Percentiles rank a stretch among this genome's conserved stretches.
Conservation (phyloP, 257 asterid species). For the Ligustrum vulgare region DNA sequence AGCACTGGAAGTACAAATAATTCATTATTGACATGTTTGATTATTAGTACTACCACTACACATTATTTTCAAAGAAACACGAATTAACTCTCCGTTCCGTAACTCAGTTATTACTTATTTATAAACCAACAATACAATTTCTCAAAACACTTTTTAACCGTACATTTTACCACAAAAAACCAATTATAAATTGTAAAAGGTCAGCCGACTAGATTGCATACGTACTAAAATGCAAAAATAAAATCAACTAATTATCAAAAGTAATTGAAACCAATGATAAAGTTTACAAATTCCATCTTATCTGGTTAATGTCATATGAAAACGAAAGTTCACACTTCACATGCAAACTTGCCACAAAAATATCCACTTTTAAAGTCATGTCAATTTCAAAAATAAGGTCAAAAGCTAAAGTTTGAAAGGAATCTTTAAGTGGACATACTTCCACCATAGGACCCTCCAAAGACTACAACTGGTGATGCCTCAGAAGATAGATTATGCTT, state of each 20-base stretch:
- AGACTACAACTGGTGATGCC: slow-evolving; percentile 76
- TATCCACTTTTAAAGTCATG: slow-evolving; percentile 11
- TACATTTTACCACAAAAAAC: no score
- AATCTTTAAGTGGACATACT: slow-evolving; percentile 41
- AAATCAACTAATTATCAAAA: background rate
- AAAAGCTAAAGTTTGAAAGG: slow-evolving; percentile 7
- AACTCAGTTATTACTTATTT: no score
- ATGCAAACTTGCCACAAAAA: background rate
- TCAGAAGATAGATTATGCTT: slow-evolving; percentile 71
- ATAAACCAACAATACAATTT: no score
- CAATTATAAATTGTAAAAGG: no score
- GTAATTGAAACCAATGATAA: background rate
- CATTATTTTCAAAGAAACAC: background rate
- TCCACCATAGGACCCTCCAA: slow-evolving; percentile 94
- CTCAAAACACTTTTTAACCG: no score
- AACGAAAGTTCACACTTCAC: slow-evolving; percentile 12
- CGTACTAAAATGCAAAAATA: background rate
- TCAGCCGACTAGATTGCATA: background rate
- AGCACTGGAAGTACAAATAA: slow-evolving; percentile 48
- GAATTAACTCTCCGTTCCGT: no score
- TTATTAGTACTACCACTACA: background rate
- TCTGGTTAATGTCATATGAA: background rate
- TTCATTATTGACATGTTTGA: background rate
- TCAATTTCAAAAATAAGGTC: slow-evolving; percentile 11
- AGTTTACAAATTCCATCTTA: background rate